Percentiles rank a stretch among this genome's conserved stretches.
These are phyloP conservation scores for Annulohypoxylon truncatum DNA, from an alignment of 2,329 filamentous ascomycete genomes.

Conservation along the genomic window DNA sequence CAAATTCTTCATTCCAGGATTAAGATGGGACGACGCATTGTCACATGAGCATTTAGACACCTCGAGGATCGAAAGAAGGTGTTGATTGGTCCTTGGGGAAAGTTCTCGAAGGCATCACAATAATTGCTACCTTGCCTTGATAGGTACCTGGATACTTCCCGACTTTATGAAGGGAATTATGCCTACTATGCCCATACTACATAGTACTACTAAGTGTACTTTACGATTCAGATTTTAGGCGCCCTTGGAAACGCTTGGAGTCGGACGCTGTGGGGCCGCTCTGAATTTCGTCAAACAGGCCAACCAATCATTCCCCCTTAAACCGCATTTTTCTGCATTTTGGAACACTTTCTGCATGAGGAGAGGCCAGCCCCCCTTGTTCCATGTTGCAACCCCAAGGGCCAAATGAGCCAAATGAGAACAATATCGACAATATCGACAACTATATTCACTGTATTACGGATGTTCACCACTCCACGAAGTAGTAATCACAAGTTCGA, in stretches of 20 bases:
- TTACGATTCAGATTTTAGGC: conserved; percentile 51
- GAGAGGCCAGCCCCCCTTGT: conserved; percentile 43
- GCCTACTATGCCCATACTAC: background rate
- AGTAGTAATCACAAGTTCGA: conserved; percentile 26
- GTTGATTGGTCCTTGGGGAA: conserved; percentile 15
- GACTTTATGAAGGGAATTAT: background rate
- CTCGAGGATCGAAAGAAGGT: background rate
- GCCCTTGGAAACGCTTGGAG: conserved; percentile 56
- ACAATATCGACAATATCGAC: conserved; percentile 23
- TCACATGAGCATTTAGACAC: conserved; percentile 17
- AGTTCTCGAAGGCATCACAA: conserved; percentile 36
- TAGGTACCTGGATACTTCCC: background rate
- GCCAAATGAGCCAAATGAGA: conserved; percentile 40
- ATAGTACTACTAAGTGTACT: background rate
- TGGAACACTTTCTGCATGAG: conserved; percentile 59
- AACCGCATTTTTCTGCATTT: conserved; percentile 49
- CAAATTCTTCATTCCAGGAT: conserved; percentile 30
- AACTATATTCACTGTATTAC: conserved; percentile 15
- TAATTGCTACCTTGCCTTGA: background rate
- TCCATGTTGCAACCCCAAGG: conserved; percentile 45
- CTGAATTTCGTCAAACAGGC: conserved; percentile 38
- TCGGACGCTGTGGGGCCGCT: conserved; percentile 49
- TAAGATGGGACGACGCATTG: conserved; percentile 31
- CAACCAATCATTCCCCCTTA: conserved; percentile 54
- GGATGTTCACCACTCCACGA: conserved; percentile 5